Evolutionary conservation across 2,329 filamentous ascomycete species (phyloP).

Genomic region (Paecilomyces sp.): DNA sequence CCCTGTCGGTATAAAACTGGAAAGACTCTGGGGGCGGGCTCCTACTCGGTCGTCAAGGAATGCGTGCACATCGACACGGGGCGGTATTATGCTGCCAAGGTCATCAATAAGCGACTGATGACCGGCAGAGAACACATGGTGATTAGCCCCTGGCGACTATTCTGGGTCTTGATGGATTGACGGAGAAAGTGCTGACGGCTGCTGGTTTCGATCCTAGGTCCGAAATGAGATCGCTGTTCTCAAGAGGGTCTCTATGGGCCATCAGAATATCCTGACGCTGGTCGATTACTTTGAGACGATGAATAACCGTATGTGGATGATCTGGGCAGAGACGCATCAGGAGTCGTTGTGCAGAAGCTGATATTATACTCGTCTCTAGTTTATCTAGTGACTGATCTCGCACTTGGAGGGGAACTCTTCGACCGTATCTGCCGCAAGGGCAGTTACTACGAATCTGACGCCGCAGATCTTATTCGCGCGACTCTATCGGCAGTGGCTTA

Average conservation of each 20-base stretch:
- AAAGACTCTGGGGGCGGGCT: constrained; percentile 92
- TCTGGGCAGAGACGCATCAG: neutral
- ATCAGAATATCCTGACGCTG: constrained; percentile 94
- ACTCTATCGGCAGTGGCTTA: constrained; percentile 97
- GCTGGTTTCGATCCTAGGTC: constrained; percentile 49
- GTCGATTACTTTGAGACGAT: constrained; percentile 99
- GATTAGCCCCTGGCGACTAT: constrained; percentile 16
- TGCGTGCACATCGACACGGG: constrained; percentile 98
- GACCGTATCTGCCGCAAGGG: constrained; percentile 98
- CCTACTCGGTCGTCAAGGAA: constrained; percentile 97
- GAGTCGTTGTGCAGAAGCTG: constrained; percentile 5
- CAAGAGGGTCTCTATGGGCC: constrained; percentile 97
- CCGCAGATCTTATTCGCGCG: constrained; percentile 87
- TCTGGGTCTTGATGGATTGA: neutral
- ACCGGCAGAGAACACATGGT: constrained; percentile 98
- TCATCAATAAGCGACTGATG: constrained; percentile 99
- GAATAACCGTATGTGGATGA: constrained; percentile 67
- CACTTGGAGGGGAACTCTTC: constrained; percentile 92
- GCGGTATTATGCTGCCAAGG: constrained; percentile 96
- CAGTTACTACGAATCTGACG: constrained; percentile 96
- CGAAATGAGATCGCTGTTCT: constrained; percentile 97
- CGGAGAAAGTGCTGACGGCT: constrained; percentile 4
- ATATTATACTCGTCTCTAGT: constrained; percentile 40
- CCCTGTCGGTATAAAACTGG: constrained; percentile 98
- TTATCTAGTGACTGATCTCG: constrained; percentile 94